phyloP scores from a whole-genome alignment of 768 basidiomycete species.

The Russula sp. region DNA sequence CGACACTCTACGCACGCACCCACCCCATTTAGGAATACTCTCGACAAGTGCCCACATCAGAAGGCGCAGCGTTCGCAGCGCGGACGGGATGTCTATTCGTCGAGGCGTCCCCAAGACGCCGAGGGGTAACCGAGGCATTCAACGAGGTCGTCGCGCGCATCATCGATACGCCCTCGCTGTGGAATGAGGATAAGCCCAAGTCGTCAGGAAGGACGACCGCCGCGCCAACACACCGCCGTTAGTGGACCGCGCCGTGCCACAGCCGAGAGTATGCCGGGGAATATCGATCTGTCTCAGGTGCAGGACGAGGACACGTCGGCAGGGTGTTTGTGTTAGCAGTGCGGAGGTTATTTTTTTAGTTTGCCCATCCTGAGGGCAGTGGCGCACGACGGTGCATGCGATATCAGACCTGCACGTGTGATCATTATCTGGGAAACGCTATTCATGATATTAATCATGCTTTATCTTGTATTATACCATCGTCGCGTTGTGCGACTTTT shows the following conservation, averaged over 20 bases:
- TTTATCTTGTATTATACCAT: slow-evolving; percentile 6
- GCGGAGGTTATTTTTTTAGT: too few relatives aligned
- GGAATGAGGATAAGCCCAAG: slow-evolving; percentile 44
- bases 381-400: background rate
- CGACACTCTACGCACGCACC: background rate
- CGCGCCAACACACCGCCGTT: background rate
- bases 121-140: slow-evolving; percentile 78
- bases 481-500: background rate
- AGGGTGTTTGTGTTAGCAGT: slow-evolving; percentile 38
- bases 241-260: slow-evolving; percentile 14
- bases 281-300: slow-evolving; percentile 38
- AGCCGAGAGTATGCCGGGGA: slow-evolving; percentile 42
- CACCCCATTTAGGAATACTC: slow-evolving; percentile 67
- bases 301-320: slow-evolving; percentile 31
- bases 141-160: slow-evolving; percentile 78
- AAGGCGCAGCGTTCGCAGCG: slow-evolving; percentile 76
- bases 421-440: background rate
- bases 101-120: slow-evolving; percentile 89
- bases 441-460: background rate
- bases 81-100: slow-evolving; percentile 84
- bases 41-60: slow-evolving; percentile 75
- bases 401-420: background rate
- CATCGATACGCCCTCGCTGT: slow-evolving; percentile 77
- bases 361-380: background rate
- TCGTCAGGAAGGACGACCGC: slow-evolving; percentile 27